These are phyloP conservation scores for Ramularia endophylla DNA, from an alignment of 2,329 filamentous ascomycete genomes.

Conservation along the genomic window DNA sequence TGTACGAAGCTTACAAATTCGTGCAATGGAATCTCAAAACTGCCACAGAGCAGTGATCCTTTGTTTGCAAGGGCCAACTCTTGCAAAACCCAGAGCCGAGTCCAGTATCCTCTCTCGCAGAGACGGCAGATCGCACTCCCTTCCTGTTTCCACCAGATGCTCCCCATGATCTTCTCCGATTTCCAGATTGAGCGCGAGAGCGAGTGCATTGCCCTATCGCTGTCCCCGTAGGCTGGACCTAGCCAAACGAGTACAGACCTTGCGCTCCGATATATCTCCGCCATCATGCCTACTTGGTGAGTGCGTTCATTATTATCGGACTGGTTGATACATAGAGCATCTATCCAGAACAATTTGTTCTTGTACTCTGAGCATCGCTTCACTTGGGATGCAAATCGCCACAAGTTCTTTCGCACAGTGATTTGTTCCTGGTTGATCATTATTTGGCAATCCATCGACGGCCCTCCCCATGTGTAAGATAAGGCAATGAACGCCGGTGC, in stretches of 20 bases:
- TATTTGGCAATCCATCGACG: too few relatives aligned
- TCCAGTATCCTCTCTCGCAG: slow-evolving; percentile 9
- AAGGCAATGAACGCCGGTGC: too few relatives aligned
- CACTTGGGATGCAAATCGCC: slow-evolving; percentile 7
- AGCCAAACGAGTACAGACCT: slow-evolving; percentile 10
- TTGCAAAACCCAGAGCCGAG: slow-evolving; percentile 8
- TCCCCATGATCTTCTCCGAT: not conserved
- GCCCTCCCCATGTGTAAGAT: too few relatives aligned
- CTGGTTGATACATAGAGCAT: slow-evolving; percentile 16
- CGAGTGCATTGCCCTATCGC: slow-evolving; percentile 6
- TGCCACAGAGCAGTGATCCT: slow-evolving; percentile 4
- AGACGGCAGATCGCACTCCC: not conserved
- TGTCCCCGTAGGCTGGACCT: slow-evolving; percentile 5
- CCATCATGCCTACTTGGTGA: slow-evolving; percentile 12
- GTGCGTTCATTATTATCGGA: slow-evolving; percentile 7
- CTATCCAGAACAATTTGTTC: slow-evolving; percentile 7
- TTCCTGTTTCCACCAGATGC: slow-evolving; percentile 3
- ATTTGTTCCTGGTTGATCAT: too few relatives aligned
- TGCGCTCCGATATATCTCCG: slow-evolving; percentile 8
- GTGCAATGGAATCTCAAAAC: not conserved
- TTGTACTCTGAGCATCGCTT: not conserved
- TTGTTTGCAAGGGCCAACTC: slow-evolving; percentile 5
- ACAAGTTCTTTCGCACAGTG: slow-evolving; percentile 14
- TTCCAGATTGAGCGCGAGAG: too few relatives aligned
- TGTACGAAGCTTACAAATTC: not conserved